Evolutionary conservation across 2,329 filamentous ascomycete species (phyloP).

Genomic region (Zymoseptoria pseudotritici): DNA sequence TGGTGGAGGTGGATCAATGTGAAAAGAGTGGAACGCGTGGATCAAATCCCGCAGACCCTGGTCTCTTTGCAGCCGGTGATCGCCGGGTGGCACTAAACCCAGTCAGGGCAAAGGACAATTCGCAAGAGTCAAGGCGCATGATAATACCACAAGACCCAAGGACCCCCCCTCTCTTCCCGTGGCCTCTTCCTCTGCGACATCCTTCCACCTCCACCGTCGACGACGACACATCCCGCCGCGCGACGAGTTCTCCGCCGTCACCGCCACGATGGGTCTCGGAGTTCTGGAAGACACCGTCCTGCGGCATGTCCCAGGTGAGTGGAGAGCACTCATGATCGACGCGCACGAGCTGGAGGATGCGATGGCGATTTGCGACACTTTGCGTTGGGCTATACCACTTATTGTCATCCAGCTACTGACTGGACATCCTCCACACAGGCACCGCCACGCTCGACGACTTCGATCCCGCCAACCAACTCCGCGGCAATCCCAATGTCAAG

Average conservation of each 20-base stretch:
- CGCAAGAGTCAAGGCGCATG: too few species aligned
- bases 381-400: background rate
- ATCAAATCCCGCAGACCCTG: too few species aligned
- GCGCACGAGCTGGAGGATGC: background rate
- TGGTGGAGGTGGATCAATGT: too few species aligned
- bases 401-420: background rate
- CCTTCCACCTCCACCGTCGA: too few species aligned
- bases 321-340: background rate
- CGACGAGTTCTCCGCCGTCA: background rate
- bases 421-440: constrained; percentile 24
- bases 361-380: background rate
- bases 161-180: too few species aligned
- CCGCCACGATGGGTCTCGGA: constrained; percentile 12
- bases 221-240: too few species aligned
- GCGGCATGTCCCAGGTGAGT: constrained; percentile 17
- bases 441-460: constrained; percentile 38
- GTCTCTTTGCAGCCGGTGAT: too few species aligned
- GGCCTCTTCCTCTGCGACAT: too few species aligned
- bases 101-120: too few species aligned
- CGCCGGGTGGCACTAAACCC: too few species aligned
- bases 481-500: constrained; percentile 13
- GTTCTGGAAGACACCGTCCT: constrained; percentile 17
- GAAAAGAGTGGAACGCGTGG: too few species aligned
- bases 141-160: too few species aligned
- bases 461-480: constrained; percentile 9